Base-by-base conservation (phyloP, 495 filamentous ascomycete genomes). In the Chaetomium cochliodes region DNA sequence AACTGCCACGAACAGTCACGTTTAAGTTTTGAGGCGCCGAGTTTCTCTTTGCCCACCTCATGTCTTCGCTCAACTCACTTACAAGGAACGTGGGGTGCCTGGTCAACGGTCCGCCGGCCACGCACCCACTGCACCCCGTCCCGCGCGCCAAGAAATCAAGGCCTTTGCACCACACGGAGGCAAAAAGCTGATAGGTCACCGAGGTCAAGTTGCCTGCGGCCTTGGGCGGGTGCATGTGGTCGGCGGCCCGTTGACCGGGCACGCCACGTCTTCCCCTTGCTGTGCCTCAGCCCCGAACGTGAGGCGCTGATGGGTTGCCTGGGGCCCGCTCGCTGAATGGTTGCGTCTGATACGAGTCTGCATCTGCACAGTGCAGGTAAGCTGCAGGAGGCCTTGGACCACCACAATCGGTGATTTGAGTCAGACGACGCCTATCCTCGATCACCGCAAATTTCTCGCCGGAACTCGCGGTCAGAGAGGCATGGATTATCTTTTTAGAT, bases 301-400 rank as follows among this genome's bases (percentile, higher is more conserved):
- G 5, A 44, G 41, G 41, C 41, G 41, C 41, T 18, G 41, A 18
- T 4, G 13, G 41, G 41, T 18, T 44, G 13, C 41, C 11, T 44
- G 41, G 13, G 1, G 5, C 33, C 33, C 33, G 13, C 41, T 44
- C 13, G 16, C 3, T 44, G 41, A 9, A 18, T 18, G 2, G 41
- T 44, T 44, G 41, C 41, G 13, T 6, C 41, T 18, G 41, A 20
- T 26, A 53, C 1, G 51, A 9, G 3, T 12, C 1, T 9, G 9
- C 9, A 37, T 37, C 33, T 37, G 33, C 33, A 37, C 33, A 37
- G 33, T 53, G 51, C 51, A 53, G 51, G 51, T 53, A 26, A 53
- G 51, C 51, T n/a, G 51, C 51, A n/a, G 51, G 51, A 51, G 49
- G 49, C 49, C 49, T 51, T 51, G 13, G 26, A 26, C 25, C 13